These are phyloP conservation scores for Eucalyptus caleyi DNA, from an alignment of 345 rosid species.

Conservation along the genomic window DNA sequence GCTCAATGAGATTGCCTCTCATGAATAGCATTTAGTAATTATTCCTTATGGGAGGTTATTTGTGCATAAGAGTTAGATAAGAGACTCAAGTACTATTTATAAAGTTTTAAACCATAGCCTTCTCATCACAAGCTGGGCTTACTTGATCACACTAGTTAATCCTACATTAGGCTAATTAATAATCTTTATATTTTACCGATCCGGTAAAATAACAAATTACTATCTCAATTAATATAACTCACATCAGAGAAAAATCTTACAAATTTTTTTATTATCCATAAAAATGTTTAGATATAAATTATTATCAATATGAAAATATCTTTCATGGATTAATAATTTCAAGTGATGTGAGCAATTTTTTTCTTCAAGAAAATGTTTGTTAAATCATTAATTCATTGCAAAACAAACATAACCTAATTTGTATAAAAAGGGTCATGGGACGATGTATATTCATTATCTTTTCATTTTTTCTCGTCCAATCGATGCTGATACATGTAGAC, in stretches of 20 bases:
- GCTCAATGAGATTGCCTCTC: too few relatives aligned
- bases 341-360: background rate
- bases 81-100: background rate
- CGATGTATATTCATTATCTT: background rate
- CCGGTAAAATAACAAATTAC: too few relatives aligned
- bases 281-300: background rate
- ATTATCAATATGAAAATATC: background rate
- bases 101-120: too few relatives aligned
- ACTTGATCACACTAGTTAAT: too few relatives aligned
- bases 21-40: background rate
- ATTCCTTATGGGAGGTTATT: background rate
- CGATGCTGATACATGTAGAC: background rate
- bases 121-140: background rate
- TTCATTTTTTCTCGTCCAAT: background rate
- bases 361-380: background rate
- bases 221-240: background rate
- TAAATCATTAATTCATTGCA: background rate
- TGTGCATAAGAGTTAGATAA: background rate
- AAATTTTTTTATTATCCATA: fast-evolving
- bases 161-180: too few relatives aligned
- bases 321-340: background rate
- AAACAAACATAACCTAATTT: background rate
- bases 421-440: background rate
- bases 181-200: too few relatives aligned
- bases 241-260: background rate